A percentile compares a stretch with the other conserved stretches of the same genome.
Conservation (phyloP, 345 rosid genomes). For the Eucalyptus erythrocorys region DNA sequence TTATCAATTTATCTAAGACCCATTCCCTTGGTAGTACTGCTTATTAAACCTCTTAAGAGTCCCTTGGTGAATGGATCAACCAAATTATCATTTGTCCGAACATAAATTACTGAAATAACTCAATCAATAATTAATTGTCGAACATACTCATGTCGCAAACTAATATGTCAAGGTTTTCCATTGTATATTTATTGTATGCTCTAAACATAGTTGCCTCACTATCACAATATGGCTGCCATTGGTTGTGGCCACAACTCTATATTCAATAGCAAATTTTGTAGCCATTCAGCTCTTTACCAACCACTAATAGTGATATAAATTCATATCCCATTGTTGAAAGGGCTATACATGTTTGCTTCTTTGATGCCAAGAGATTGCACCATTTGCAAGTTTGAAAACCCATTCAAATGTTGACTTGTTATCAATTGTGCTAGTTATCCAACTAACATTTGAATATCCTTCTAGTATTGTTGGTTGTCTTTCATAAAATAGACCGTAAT, state of each 20-base stretch:
- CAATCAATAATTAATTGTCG: no score
- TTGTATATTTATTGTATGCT: background rate
- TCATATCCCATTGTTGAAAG: background rate
- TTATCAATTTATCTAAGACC: background rate
- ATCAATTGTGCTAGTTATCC: background rate
- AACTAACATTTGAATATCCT: background rate
- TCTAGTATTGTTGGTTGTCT: background rate
- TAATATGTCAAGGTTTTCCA: background rate
- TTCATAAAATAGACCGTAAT: no score
- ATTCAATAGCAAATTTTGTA: no score
- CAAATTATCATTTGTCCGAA: no score
- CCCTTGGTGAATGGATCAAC: background rate
- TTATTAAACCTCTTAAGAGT: background rate
- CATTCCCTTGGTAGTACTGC: background rate
- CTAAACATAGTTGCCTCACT: background rate
- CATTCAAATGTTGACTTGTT: background rate
- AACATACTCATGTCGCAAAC: background rate
- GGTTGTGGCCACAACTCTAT: background rate
- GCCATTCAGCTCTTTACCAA: background rate
- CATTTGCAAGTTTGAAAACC: no score
- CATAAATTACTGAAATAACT: no score
- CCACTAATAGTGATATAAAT: background rate
- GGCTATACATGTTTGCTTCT: background rate
- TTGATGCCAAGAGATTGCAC: background rate
- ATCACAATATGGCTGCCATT: background rate